These are phyloP conservation scores for Phytophthora ramorum DNA, from an alignment of 352 stramenopile genomes.

Conservation along the genomic window DNA sequence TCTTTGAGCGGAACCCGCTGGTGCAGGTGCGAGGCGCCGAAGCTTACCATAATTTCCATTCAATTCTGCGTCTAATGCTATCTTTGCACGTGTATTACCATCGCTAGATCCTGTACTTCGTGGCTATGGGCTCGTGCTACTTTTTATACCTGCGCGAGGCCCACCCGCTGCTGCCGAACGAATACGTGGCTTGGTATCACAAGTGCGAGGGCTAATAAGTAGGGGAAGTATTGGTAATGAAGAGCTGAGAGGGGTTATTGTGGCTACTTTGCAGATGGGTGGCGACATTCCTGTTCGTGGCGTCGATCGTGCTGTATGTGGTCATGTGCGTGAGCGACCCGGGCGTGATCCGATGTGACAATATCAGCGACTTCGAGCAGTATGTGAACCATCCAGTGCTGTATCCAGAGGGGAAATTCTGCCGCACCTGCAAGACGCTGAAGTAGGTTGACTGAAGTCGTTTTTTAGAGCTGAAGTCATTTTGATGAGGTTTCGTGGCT, in stretches of 20 bases:
- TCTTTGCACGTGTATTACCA: not conserved
- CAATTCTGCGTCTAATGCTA: not conserved
- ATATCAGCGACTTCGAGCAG: conserved; percentile 52
- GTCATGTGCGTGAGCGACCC: conserved; percentile 76
- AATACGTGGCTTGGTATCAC: conserved; percentile 66
- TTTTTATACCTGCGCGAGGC: conserved; percentile 75
- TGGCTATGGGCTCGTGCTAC: conserved; percentile 73
- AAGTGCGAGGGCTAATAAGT: conserved; percentile 43
- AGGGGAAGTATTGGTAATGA: not conserved
- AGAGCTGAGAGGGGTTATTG: conserved; percentile 3
- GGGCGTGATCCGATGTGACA: conserved; percentile 72
- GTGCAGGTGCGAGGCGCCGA: conserved; percentile 48
- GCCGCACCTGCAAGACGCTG: conserved; percentile 85
- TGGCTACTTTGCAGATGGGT: conserved; percentile 43
- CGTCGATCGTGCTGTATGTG: conserved; percentile 68
- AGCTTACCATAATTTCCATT: not conserved
- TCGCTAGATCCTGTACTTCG: conserved; percentile 81
- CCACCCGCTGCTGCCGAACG: conserved; percentile 65
- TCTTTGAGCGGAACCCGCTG: conserved; percentile 73
- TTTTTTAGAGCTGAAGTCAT: not conserved
- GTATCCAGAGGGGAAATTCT: conserved; percentile 83
- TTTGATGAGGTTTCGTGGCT: not conserved
- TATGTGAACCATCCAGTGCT: conserved; percentile 86
- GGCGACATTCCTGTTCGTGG: conserved; percentile 55
- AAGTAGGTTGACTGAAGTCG: conserved; percentile 56